These are phyloP conservation scores for Pouteria glomerata DNA, from an alignment of 148 eudicot species.

Conservation along the genomic window DNA sequence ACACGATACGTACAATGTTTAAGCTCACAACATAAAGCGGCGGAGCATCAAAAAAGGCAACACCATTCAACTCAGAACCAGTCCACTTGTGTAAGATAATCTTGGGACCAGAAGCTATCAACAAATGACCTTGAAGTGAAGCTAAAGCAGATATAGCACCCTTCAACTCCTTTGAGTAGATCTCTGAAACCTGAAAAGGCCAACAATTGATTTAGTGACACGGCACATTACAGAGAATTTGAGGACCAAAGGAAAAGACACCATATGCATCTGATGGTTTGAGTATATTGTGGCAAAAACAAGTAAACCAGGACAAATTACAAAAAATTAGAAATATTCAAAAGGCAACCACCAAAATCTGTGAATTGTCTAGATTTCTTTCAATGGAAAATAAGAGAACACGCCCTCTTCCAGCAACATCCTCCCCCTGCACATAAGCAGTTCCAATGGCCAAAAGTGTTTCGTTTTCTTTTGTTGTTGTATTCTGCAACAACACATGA, in stretches of 20 bases:
- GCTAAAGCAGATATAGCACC: constrained; percentile 98
- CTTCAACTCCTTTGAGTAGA: constrained; percentile 88
- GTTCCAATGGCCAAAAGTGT: constrained; percentile 95
- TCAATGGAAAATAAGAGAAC: constrained; percentile 84
- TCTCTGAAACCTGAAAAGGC: constrained; percentile 63
- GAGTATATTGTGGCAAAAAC: background rate
- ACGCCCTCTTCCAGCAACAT: constrained; percentile 97
- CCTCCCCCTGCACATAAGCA: constrained; percentile 98
- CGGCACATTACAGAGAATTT: background rate
- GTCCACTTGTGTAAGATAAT: constrained; percentile 92
- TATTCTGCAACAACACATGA: constrained; percentile 52
- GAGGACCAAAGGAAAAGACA: background rate
- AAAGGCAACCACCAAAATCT: constrained; percentile 41
- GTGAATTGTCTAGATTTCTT: constrained; percentile 53
- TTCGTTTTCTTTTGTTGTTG: constrained; percentile 74
- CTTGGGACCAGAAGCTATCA: constrained; percentile 95
- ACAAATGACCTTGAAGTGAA: constrained; percentile 91
- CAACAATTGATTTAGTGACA: background rate
- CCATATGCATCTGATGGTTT: background rate
- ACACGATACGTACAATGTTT: constrained; percentile 64
- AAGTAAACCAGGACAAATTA: background rate
- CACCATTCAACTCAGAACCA: constrained; percentile 84
- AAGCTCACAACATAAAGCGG: constrained; percentile 98
- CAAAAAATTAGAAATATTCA: background rate
- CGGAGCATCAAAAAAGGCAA: constrained; percentile 88